A percentile compares a stretch with the other conserved stretches of the same genome.
Conservation (phyloP, 331 rosid species). For the Ulmus americana region DNA sequence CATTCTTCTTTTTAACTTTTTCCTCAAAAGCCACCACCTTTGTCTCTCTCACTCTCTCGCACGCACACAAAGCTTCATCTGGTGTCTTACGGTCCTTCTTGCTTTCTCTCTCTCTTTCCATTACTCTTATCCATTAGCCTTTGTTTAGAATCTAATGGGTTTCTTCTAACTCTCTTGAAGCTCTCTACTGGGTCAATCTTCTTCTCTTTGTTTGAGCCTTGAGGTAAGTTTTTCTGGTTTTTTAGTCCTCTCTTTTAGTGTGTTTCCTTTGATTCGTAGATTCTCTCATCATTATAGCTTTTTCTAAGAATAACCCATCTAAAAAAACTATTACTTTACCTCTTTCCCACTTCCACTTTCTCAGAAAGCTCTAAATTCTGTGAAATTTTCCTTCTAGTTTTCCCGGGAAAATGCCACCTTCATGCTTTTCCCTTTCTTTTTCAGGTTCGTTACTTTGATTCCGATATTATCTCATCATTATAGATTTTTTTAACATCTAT, state of each 20-base stretch:
- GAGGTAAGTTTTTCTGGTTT: background rate
- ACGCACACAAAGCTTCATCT: slow-evolving; percentile 5
- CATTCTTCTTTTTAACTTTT: slow-evolving; percentile 1
- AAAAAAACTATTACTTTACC: slow-evolving; percentile 1
- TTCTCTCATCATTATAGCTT: slow-evolving; percentile 11
- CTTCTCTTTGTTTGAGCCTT: no score
- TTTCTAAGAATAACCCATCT: slow-evolving; percentile 11
- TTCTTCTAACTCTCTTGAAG: background rate
- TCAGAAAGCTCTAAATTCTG: background rate
- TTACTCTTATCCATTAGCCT: background rate
- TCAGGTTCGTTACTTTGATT: no score
- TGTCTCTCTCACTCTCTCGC: background rate
- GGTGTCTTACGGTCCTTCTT: slow-evolving; percentile 12
- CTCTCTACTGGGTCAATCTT: background rate
- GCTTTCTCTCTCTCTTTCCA: slow-evolving; percentile 14
- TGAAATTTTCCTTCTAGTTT: background rate
- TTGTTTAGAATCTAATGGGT: background rate
- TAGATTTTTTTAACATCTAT: no score
- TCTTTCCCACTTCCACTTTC: background rate
- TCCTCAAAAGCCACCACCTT: background rate
- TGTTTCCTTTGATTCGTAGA: background rate
- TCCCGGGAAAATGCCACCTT: slow-evolving; percentile 38
- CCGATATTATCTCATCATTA: no score
- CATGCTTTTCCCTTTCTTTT: slow-evolving; percentile 46
- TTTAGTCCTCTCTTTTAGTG: no score